These are phyloP conservation scores for Ogataea zsoltii DNA, from an alignment of 805 yeast species.

Conservation along the genomic window DNA sequence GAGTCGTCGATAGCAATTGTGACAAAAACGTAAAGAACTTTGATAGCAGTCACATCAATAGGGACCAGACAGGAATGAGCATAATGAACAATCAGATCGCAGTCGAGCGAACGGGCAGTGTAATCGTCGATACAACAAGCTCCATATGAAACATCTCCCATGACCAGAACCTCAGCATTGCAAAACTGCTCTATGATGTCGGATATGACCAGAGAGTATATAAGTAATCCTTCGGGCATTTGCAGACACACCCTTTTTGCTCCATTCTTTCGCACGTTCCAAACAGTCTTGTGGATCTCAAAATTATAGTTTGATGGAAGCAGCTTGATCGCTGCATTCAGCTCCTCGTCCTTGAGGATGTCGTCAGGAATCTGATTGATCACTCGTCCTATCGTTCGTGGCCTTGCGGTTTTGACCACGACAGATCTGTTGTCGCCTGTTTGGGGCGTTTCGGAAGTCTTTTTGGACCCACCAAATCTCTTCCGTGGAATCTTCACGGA, in stretches of 20 bases:
- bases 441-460: not conserved
- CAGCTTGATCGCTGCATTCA: constrained; percentile 79
- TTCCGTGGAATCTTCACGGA: constrained; percentile 1
- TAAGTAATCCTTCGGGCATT: constrained; percentile 95
- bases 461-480: constrained; percentile 3
- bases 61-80: constrained; percentile 98
- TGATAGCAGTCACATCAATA: constrained; percentile 85
- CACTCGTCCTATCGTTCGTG: constrained; percentile 27
- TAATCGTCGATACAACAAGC: constrained; percentile 98
- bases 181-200: constrained; percentile 94
- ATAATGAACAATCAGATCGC: constrained; percentile 93
- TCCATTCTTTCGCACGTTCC: constrained; percentile 77
- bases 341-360: constrained; percentile 72
- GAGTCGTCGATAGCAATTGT: constrained; percentile 85
- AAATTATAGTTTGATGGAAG: constrained; percentile 92
- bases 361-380: constrained; percentile 88
- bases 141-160: constrained; percentile 99
- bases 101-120: constrained; percentile 88
- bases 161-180: constrained; percentile 79
- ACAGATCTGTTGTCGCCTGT: constrained; percentile 1
- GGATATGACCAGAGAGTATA: constrained; percentile 84
- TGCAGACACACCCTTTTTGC: constrained; percentile 90
- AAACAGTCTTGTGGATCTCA: constrained; percentile 92
- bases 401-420: constrained; percentile 1
- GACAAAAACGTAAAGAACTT: constrained; percentile 92